A percentile compares a stretch with the other conserved stretches of the same genome.
phyloP scores from a whole-genome alignment of 495 filamentous ascomycete species.

The Trichoderma asperelloides region DNA sequence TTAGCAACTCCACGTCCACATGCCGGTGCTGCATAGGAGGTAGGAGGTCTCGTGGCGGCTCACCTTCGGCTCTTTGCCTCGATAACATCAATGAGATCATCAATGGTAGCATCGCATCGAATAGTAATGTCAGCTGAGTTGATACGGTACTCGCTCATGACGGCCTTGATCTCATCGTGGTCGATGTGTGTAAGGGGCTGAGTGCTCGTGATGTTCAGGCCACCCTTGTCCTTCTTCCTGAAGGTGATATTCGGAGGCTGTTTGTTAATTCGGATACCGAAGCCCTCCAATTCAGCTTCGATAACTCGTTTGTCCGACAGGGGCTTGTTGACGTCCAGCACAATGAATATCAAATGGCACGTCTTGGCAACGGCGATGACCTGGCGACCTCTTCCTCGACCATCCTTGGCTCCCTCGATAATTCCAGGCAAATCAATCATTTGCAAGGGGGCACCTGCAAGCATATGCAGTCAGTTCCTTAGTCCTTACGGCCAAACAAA shows the following conservation, averaged over 20 bases:
- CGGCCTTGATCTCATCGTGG: constrained; percentile 91
- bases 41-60: background rate
- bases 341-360: constrained; percentile 97
- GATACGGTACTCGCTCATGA: constrained; percentile 95
- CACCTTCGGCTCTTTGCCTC: constrained; percentile 78
- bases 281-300: constrained; percentile 93
- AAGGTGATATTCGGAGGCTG: constrained; percentile 93
- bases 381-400: constrained; percentile 94
- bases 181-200: constrained; percentile 87
- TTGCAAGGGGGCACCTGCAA: constrained; percentile 76
- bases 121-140: constrained; percentile 96
- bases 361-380: constrained; percentile 99
- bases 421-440: constrained; percentile 99
- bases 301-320: constrained; percentile 95
- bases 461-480: background rate
- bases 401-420: constrained; percentile 97
- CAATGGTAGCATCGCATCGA: constrained; percentile 78
- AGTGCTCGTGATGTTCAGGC: constrained; percentile 87
- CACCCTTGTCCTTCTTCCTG: constrained; percentile 99
- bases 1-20: background rate
- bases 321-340: constrained; percentile 97
- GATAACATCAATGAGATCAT: constrained; percentile 89
- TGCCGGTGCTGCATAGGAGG: background rate
- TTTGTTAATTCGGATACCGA: constrained; percentile 98
- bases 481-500: background rate